Evolutionary conservation across 164 flowering plant species (phyloP).

Genomic region (Hamamelis virginiana): DNA sequence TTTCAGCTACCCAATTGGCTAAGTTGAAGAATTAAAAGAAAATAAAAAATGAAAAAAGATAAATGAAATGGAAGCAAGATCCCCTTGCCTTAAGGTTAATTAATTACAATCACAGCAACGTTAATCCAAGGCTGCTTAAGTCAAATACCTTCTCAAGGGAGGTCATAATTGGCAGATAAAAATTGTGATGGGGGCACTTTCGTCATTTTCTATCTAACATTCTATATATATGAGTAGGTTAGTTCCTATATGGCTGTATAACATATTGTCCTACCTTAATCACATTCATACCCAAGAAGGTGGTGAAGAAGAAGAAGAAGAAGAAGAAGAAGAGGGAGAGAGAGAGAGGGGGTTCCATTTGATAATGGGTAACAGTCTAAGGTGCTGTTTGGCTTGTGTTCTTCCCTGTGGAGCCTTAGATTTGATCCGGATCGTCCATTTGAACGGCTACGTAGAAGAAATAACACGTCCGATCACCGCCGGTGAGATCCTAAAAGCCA

Average conservation of each 20-base stretch:
- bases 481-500: conserved; percentile 57
- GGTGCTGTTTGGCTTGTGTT: conserved; percentile 91
- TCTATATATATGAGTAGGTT: neutral
- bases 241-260: conserved; percentile 16
- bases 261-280: neutral
- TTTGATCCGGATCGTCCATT: conserved; percentile 83
- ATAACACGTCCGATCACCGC: conserved; percentile 64
- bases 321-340: neutral
- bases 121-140: conserved; percentile 5
- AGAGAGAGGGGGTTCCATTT: neutral
- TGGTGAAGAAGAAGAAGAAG: no score
- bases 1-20: neutral
- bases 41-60: neutral
- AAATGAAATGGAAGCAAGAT: no score
- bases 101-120: no score
- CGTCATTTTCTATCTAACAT: conserved; percentile 11
- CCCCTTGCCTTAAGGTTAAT: no score
- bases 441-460: conserved; percentile 78
- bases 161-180: neutral
- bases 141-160: neutral
- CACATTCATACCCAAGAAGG: neutral
- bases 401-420: conserved; percentile 93
- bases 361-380: conserved; percentile 75
- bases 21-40: neutral
- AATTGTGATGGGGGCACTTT: conserved; percentile 15